These are phyloP conservation scores for Triglochin maritima DNA, from an alignment of 106 monocot genomes.

Conservation along the genomic window DNA sequence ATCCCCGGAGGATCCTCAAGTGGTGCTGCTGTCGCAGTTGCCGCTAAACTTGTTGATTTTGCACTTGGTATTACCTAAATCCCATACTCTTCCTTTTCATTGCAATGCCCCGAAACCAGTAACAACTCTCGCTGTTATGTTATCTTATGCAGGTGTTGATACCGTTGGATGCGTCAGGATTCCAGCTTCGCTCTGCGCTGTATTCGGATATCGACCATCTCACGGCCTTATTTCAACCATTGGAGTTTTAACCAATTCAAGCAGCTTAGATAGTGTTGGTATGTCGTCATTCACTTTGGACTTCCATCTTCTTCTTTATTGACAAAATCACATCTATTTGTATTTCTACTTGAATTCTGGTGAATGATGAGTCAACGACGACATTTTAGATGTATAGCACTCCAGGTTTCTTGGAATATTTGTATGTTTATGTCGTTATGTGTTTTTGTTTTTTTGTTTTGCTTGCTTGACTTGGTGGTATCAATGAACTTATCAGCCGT, in stretches of 20 bases:
- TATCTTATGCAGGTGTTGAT: constrained; percentile 53
- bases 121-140: background rate
- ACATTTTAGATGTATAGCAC: too few species aligned
- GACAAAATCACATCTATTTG: too few species aligned
- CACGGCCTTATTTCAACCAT: constrained; percentile 58
- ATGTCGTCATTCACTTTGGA: constrained; percentile 3
- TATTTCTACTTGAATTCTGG: too few species aligned
- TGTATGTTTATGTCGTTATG: too few species aligned
- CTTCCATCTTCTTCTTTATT: too few species aligned
- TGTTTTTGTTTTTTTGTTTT: too few species aligned
- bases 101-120: too few species aligned
- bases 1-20: constrained; percentile 83
- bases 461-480: background rate
- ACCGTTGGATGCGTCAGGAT: constrained; percentile 83
- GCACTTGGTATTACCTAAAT: constrained; percentile 47
- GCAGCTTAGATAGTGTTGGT: constrained; percentile 83
- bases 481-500: background rate
- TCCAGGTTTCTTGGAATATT: too few species aligned
- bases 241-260: constrained; percentile 66
- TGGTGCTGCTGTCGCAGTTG: constrained; percentile 92
- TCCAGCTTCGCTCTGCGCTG: constrained; percentile 83
- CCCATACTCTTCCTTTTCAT: too few species aligned
- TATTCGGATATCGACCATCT: constrained; percentile 78
- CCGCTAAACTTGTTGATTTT: constrained; percentile 79
- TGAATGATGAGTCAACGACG: too few species aligned